Percentiles rank a stretch among this genome's conserved stretches.
Evolutionary conservation across 2,329 filamentous ascomycete genomes (phyloP).

Genomic region (Phialophora expanda): DNA sequence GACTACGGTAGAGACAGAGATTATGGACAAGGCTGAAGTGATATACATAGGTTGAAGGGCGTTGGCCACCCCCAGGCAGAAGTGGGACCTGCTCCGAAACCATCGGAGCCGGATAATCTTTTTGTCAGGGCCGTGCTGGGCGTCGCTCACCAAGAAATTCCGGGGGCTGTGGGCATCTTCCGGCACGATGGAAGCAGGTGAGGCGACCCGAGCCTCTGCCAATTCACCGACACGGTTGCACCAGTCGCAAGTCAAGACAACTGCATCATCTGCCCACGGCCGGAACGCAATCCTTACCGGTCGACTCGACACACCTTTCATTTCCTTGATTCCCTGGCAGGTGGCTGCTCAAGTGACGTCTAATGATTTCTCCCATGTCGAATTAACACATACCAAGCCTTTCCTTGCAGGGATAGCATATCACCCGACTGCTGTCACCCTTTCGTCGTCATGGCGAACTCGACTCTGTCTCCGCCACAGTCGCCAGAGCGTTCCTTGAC

Average conservation of each 20-base stretch:
- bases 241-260: neutral
- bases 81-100: neutral
- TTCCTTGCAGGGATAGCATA: constrained; percentile 21
- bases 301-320: constrained; percentile 18
- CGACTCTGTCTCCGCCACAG: constrained; percentile 32
- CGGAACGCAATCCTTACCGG: constrained; percentile 12
- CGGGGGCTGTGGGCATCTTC: neutral
- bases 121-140: neutral
- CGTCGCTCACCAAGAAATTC: neutral
- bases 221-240: constrained; percentile 4
- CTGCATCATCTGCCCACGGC: constrained; percentile 15
- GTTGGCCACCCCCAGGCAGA: constrained; percentile 12
- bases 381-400: constrained; percentile 24
- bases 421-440: constrained; percentile 15
- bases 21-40: constrained; percentile 16
- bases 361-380: constrained; percentile 24
- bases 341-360: constrained; percentile 29
- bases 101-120: constrained; percentile 13
- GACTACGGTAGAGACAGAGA: neutral
- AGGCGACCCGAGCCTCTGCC: constrained; percentile 5
- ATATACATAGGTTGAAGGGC: neutral
- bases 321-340: constrained; percentile 20
- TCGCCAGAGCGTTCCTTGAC: constrained; percentile 28
- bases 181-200: neutral
- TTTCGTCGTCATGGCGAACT: constrained; percentile 35